Evolutionary conservation across 805 yeast genomes (phyloP), one percentile per base, ranked within the genome.

Genomic region (Ogataea populi-albae): DNA sequence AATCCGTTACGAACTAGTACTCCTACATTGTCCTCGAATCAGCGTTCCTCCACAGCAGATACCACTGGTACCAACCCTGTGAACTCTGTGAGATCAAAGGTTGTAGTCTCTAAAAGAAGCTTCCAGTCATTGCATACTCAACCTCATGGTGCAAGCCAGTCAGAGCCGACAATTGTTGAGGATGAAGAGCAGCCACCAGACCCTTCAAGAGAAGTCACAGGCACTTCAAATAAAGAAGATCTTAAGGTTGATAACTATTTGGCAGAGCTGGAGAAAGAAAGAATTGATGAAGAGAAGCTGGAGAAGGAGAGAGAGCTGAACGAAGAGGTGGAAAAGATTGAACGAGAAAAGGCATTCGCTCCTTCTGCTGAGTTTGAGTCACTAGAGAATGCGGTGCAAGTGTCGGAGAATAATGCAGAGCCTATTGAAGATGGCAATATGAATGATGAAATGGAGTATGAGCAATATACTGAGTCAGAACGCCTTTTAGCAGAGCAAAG

Each of bases 281-380:
- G 48, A 35, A 59, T 55, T 30, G 43, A 52, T 30, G 37, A 57
- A 41, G 26, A 56, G 35, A 62, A 68, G 45, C 54, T 69, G 15
- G 65, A 58, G 30, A 47, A 62, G 37, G 75, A 72, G 44, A 62
- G 61, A 49, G 52, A 49, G 14, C 40, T 60, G 35, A 68, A 68
- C 17, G 57, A 55, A 26, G 59, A 64, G 37, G 46, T 69, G 34
- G 75, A 69, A 45, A 38, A 44, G 14, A 59, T 61, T 40, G 62
- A 65, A 23, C 45, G 58, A 31, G 50, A 48, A 38, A 41, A 31
- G 25, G 58, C 45, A 2, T 50, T 54, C 25, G 45, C 46, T 31
- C 32, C 17, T 14, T 22, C 40, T 17, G 38, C 30, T 6, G 20
- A 27, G 9, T 24, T n/a, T 11, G 34, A 17, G 6, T 16, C 23